phyloP scores from a whole-genome alignment of 2,329 filamentous ascomycete species.

The Niveomyces coronatus region DNA sequence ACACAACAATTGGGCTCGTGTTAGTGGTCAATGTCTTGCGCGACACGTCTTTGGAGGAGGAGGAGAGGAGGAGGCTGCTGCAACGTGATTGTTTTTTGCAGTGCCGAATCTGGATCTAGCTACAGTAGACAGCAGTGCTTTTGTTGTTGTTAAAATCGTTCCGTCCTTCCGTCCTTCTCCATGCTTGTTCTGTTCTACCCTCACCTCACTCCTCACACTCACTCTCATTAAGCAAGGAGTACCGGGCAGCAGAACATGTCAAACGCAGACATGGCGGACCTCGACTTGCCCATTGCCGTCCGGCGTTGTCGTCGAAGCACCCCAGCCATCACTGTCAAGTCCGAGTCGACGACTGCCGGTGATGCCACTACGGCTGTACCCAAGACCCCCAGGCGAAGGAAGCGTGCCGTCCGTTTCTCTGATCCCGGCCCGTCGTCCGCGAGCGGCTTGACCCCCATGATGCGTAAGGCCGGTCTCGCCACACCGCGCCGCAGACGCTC shows the following conservation, averaged over 20 bases:
- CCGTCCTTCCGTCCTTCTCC: neutral
- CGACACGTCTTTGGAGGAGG: slow-evolving; percentile 5
- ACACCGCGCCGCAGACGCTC: slow-evolving; percentile 32
- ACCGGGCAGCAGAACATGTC: slow-evolving; percentile 1
- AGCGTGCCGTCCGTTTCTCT: slow-evolving; percentile 48
- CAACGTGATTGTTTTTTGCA: slow-evolving; percentile 8
- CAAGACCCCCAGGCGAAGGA: slow-evolving; percentile 22
- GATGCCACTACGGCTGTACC: too few species aligned
- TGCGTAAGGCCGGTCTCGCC: slow-evolving; percentile 39
- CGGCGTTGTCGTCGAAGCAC: slow-evolving; percentile 41
- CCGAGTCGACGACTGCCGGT: slow-evolving; percentile 12
- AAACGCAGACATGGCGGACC: slow-evolving; percentile 23
- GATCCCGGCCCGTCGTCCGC: slow-evolving; percentile 39
- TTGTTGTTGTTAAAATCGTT: neutral
- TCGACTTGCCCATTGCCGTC: slow-evolving; percentile 43
- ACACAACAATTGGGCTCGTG: too few species aligned
- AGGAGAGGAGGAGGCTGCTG: slow-evolving; percentile 10
- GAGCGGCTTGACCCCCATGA: slow-evolving; percentile 49
- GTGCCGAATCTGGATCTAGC: neutral
- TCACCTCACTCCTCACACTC: neutral
- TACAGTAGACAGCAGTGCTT: neutral
- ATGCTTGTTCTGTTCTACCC: neutral
- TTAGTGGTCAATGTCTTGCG: slow-evolving; percentile 8
- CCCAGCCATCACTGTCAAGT: slow-evolving; percentile 19
- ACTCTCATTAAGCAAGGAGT: too few species aligned